Evolutionary conservation across 805 yeast genomes (phyloP).

Genomic region (Lipomyces chichibuensis): DNA sequence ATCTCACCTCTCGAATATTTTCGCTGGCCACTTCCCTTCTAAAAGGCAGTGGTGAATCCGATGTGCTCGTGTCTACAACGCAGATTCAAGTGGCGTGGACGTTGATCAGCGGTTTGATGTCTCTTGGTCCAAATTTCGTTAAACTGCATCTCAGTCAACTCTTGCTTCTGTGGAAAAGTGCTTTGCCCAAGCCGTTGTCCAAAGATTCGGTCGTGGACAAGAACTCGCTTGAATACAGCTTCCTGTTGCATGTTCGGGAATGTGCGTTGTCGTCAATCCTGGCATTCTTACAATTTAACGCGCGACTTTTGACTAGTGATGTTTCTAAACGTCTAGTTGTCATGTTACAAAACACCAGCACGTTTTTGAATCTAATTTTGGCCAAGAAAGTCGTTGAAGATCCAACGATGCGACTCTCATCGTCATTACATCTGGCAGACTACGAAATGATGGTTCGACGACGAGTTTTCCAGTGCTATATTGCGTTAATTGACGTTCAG

Average conservation of each 20-base stretch:
- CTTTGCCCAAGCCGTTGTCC: constrained; percentile 51
- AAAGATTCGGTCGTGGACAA: constrained; percentile 43
- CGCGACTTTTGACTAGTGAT: constrained; percentile 48
- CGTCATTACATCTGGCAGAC: constrained; percentile 36
- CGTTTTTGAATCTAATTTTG: constrained; percentile 39
- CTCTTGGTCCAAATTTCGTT: constrained; percentile 59
- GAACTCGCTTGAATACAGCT: constrained; percentile 43
- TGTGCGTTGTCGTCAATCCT: constrained; percentile 62
- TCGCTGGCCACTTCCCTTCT: constrained; percentile 51
- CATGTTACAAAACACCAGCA: constrained; percentile 51
- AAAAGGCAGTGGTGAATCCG: constrained; percentile 42
- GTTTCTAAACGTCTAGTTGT: constrained; percentile 53
- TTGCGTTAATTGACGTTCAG: constrained; percentile 41
- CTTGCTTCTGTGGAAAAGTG: constrained; percentile 64
- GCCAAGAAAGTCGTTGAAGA: constrained; percentile 42
- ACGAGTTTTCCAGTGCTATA: constrained; percentile 53
- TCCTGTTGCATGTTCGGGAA: constrained; percentile 55
- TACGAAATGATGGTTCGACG: constrained; percentile 48
- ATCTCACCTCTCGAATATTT: constrained; percentile 51
- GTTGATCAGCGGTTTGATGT: constrained; percentile 63
- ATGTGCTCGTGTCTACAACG: constrained; percentile 43
- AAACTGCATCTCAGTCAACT: constrained; percentile 62
- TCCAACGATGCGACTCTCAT: constrained; percentile 34
- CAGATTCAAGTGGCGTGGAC: constrained; percentile 62
- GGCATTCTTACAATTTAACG: constrained; percentile 51